Conservation (phyloP, 768 basidiomycete genomes). For the Clathrus columnatus region DNA sequence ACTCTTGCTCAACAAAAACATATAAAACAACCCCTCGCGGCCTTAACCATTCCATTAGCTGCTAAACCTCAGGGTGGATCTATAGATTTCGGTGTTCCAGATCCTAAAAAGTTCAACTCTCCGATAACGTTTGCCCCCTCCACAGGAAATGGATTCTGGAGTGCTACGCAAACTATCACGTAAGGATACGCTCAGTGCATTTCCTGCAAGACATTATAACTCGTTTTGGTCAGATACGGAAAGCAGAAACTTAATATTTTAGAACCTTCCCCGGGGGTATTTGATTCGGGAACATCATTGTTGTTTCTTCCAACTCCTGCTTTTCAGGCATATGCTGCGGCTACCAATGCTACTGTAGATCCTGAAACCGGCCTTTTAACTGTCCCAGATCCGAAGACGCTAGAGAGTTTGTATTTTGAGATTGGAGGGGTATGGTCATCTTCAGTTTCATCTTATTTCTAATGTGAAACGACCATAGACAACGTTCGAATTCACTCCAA, state of each 20-base stretch:
- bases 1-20: not conserved
- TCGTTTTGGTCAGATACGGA: slow-evolving; percentile 24
- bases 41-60: slow-evolving; percentile 11
- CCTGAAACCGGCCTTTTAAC: slow-evolving; percentile 20
- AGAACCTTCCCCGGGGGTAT: slow-evolving; percentile 41
- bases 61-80: slow-evolving; percentile 11
- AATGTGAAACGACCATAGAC: not conserved
- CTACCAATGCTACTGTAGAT: slow-evolving; percentile 25
- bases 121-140: slow-evolving; percentile 18
- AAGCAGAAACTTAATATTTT: slow-evolving; percentile 32
- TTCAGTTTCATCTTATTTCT: not conserved
- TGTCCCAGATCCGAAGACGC: slow-evolving; percentile 20
- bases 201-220: not conserved
- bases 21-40: not conserved
- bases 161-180: slow-evolving; percentile 14
- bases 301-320: slow-evolving; percentile 23
- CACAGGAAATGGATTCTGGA: slow-evolving; percentile 13
- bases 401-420: slow-evolving; percentile 26
- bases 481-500: slow-evolving; percentile 7
- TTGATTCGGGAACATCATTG: slow-evolving; percentile 23
- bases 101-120: slow-evolving; percentile 21
- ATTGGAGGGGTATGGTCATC: slow-evolving; percentile 21
- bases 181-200: slow-evolving; percentile 11
- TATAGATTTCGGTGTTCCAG: slow-evolving; percentile 22
- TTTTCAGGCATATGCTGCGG: slow-evolving; percentile 20